Base-by-base conservation (phyloP, 352 stramenopile species). In the Phytophthora tubulina region DNA sequence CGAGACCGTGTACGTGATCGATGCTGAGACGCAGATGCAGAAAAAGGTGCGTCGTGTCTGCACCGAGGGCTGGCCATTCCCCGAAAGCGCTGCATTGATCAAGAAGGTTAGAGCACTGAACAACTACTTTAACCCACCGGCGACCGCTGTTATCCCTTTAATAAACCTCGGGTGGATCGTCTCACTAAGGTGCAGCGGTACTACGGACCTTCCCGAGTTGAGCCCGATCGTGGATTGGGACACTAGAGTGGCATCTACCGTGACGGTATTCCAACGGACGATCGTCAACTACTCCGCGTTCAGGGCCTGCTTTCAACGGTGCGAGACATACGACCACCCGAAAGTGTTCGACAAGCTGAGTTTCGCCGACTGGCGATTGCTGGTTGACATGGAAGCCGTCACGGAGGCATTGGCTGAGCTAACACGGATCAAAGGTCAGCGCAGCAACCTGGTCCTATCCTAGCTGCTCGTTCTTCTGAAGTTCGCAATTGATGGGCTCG, bases 281-380 rank as follows among this genome's bases (percentile, higher is more conserved):
- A 61, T 68, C 35, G 3, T 61, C 36, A 68, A 68, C 31, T 68
- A 54, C 41, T 32, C 41, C 7, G 61, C 39, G 13, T 61, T 68
- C 8, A 10, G 8, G 2, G n/a, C 6, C n/a, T 68, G 55, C 39
- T 56, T 68, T 13, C 39, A 60, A 11, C 57, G 55, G 3, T 27
- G 38, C 31, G 36, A 60, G 14, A 33, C 59, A 15, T 33, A 6
- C 10, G 53, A 64, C 10, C 36, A 59, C 13, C 4, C 46, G 1
- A 27, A 17, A 3, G 52, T 59, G 11, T 70, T 63, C 15, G 13
- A 48, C 8, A n/a, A 15, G 10, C 6, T 63, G 13, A 36, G 15
- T 6, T 2, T 15, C 9, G 11, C 31, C 6, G 41, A 62, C 11
- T 69, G 51, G 51, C 50, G 7, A 3, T 49, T 70, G 11, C 56